phyloP scores from a whole-genome alignment of 1,284 basidiomycete genomes.

The Microbotryomycetes sp. region DNA sequence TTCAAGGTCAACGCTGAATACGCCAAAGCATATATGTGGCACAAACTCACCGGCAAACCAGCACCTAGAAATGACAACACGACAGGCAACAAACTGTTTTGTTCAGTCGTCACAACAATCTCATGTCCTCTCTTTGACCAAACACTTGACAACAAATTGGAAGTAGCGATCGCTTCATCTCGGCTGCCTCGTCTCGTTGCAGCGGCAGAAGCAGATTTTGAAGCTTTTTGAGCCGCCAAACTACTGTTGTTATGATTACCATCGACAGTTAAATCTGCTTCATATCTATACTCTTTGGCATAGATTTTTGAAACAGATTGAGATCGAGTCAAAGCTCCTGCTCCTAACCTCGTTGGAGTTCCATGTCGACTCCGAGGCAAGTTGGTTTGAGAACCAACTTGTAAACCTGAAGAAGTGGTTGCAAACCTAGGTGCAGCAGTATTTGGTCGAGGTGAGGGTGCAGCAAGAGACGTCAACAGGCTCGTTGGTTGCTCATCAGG shows the following conservation, averaged over 20 bases:
- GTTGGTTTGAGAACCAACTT: conserved; percentile 4
- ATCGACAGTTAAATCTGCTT: conserved; percentile 10
- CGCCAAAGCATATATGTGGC: no score
- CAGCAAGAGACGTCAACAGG: conserved; percentile 23
- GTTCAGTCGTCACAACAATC: conserved; percentile 41
- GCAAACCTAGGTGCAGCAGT: conserved; percentile 18
- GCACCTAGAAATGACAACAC: conserved; percentile 22
- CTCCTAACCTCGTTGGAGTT: conserved; percentile 21
- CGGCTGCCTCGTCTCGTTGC: neutral
- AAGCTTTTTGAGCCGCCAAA: neutral
- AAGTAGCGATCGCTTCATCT: neutral
- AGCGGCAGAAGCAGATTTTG: neutral
- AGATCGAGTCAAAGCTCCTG: conserved; percentile 24
- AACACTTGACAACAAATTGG: neutral
- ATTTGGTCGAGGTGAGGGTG: conserved; percentile 29
- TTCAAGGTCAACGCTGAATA: no score
- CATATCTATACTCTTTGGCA: conserved; percentile 20
- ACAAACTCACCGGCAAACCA: conserved; percentile 17
- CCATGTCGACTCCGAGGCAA: conserved; percentile 12
- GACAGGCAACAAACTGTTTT: conserved; percentile 44
- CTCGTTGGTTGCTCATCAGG: conserved; percentile 36
- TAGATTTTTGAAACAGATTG: conserved; percentile 38
- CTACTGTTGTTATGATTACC: neutral
- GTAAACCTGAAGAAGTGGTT: neutral
- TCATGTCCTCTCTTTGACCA: conserved; percentile 40